Evolutionary conservation across 2,329 filamentous ascomycete genomes (phyloP).

Genomic region (Pestalotiopsis sp.): DNA sequence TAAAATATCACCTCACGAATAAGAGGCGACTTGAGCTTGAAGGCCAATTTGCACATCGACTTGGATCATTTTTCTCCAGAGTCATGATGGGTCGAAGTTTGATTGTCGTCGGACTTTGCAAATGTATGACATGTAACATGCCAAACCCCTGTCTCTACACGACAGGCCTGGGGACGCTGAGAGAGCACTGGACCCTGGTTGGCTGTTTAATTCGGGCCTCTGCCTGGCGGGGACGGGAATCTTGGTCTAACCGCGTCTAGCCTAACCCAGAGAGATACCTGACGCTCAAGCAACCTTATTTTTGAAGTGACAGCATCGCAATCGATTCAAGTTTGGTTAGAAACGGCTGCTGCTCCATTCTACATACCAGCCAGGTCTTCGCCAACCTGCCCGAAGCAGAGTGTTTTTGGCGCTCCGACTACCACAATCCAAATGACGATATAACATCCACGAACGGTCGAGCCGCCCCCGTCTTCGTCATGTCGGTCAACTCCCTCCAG

Average conservation of each 20-base stretch:
- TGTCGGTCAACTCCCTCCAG: constrained; percentile 49
- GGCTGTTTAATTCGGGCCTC: background rate
- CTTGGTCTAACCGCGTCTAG: background rate
- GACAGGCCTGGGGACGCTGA: too few relatives aligned
- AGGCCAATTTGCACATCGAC: too few relatives aligned
- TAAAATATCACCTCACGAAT: too few relatives aligned
- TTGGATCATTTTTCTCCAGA: too few relatives aligned
- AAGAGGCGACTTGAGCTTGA: too few relatives aligned
- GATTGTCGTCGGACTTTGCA: too few relatives aligned
- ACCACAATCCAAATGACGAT: background rate
- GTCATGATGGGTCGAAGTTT: too few relatives aligned
- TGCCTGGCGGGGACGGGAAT: background rate
- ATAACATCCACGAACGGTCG: background rate
- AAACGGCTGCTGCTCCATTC: background rate
- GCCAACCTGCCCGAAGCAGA: background rate
- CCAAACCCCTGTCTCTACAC: too few relatives aligned
- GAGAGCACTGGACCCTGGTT: too few relatives aligned
- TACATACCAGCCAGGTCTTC: background rate
- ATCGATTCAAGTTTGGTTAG: background rate
- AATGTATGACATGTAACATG: too few relatives aligned
- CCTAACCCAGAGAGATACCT: background rate
- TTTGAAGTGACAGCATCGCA: background rate
- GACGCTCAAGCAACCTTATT: background rate
- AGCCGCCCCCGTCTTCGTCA: constrained; percentile 17
- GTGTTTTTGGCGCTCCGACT: background rate